Base-by-base conservation (phyloP, 177 flowering plant species). In the Tripterygium wilfordii region DNA sequence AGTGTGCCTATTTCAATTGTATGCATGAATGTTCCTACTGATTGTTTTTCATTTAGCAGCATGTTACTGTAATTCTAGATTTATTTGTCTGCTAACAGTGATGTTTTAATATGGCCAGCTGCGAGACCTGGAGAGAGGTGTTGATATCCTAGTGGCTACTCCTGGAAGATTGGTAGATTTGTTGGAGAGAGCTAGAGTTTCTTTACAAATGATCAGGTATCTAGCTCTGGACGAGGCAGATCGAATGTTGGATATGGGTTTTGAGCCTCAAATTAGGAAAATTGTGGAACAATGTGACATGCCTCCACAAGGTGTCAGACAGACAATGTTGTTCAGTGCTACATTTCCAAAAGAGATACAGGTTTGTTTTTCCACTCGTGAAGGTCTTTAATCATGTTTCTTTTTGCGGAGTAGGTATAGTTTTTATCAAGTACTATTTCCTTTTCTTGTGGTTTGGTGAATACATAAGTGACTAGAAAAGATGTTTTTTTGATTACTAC, bases 191-290 rank as follows among this genome's bases (percentile, higher is more conserved):
- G 81, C 81, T 35, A 79, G 76, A 63, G 77, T 80, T 47, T 78
- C 94, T 14, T 52, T 85, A 31, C 78, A 78, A 62, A 76, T 78
- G 84, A 67, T 85, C 22, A 74, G 53, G 49, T 82, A 76, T 60
- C 63, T 85, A 60, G 86, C 94, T 48, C 65, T 80, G 23, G 94
- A 85, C 55, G 94, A 85, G 71, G 87, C 89, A 32, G 87, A 85
- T 61, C 49, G 86, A 29, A 85, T 85, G 88, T 65, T 85, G 58
- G 94, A 85, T 65, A 85, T 85, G 88, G 94, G 94, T 26, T 82
- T 85, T 66, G 88, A 85, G 56, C 94, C 86, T n/a, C 88, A 85
- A 46, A 85, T 85, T 39, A 63, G 88, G 43, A 85, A 72, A 57
- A 82, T 85, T 45, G 89, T 85, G 33, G 75, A 80, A 33, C 81